Conservation (phyloP, 371 early-diverging fungal genomes). For the Circinella umbellata region DNA sequence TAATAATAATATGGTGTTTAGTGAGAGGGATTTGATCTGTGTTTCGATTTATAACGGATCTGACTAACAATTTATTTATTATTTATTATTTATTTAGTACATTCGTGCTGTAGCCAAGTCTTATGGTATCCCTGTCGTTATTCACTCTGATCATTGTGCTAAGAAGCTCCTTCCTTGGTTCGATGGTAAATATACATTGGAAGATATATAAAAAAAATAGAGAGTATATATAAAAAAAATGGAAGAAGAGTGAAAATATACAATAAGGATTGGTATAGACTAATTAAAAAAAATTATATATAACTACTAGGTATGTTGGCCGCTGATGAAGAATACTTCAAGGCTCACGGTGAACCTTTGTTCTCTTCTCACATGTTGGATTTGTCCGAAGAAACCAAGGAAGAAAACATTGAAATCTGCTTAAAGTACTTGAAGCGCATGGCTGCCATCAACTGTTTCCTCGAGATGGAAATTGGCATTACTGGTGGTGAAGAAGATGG, state of each 20-base stretch:
- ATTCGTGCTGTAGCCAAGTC: constrained; percentile 86
- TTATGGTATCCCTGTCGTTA: constrained; percentile 87
- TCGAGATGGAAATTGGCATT: constrained; percentile 97
- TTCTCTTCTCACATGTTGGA: constrained; percentile 98
- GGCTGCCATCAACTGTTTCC: constrained; percentile 80
- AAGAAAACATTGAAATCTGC: constrained; percentile 89
- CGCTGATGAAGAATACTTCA: constrained; percentile 92
- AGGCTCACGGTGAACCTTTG: constrained; percentile 87
- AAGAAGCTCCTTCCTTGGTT: constrained; percentile 95
- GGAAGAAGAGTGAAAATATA: not conserved
- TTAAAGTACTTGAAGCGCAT: constrained; percentile 89
- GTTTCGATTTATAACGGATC: not conserved
- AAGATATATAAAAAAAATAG: not conserved
- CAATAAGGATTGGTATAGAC: not conserved
- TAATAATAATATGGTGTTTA: not conserved
- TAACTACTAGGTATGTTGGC: constrained; percentile 66
- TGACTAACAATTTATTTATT: not conserved
- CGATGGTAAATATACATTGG: constrained; percentile 60
- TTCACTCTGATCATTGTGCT: constrained; percentile 96
- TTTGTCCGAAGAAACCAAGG: constrained; percentile 89
- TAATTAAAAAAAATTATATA: not conserved
- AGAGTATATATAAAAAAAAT: not conserved
- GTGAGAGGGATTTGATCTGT: too few relatives aligned
- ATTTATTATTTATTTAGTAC: constrained; percentile 41
- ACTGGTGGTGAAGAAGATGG: constrained; percentile 96